Percentiles rank a stretch among this genome's conserved stretches.
phyloP scores from a whole-genome alignment of 2,329 filamentous ascomycete species.

The Cladophialophora immunda region DNA sequence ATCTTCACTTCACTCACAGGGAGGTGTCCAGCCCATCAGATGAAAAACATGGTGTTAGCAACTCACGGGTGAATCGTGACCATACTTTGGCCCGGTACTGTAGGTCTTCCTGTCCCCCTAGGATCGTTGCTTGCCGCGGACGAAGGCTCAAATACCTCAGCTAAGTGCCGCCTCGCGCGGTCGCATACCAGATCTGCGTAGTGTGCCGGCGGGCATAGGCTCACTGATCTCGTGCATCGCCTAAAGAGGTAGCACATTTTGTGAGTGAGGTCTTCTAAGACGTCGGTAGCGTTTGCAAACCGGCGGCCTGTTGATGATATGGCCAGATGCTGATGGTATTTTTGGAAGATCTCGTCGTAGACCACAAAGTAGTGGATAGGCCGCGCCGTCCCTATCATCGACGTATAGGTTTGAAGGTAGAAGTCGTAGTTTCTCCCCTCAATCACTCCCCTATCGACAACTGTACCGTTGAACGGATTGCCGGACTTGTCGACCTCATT shows the following conservation, averaged over 20 bases:
- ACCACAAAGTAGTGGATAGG: constrained; percentile 84
- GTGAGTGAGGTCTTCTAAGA: constrained; percentile 70
- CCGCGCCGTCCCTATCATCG: constrained; percentile 81
- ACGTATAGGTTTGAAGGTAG: constrained; percentile 82
- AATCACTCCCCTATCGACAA: constrained; percentile 86
- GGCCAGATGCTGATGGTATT: constrained; percentile 5
- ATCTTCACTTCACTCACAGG: neutral
- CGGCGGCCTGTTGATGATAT: neutral
- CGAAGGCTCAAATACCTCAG: constrained; percentile 64
- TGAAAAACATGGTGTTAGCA: constrained; percentile 10
- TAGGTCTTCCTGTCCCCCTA: too few relatives aligned
- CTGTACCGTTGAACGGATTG: constrained; percentile 79
- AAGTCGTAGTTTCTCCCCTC: constrained; percentile 82
- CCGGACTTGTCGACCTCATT: constrained; percentile 61
- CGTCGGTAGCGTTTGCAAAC: constrained; percentile 64
- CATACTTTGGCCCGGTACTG: neutral
- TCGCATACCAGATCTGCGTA: constrained; percentile 89
- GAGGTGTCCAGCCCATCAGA: neutral
- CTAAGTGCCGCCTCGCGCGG: constrained; percentile 75
- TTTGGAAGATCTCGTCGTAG: constrained; percentile 66
- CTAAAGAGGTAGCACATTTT: constrained; percentile 66
- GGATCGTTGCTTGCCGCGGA: neutral
- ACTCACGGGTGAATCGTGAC: neutral
- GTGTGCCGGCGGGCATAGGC: constrained; percentile 86
- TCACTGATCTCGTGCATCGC: constrained; percentile 85